phyloP scores from a whole-genome alignment of 2,329 filamentous ascomycete species.

The Drechslerella dactyloides region DNA sequence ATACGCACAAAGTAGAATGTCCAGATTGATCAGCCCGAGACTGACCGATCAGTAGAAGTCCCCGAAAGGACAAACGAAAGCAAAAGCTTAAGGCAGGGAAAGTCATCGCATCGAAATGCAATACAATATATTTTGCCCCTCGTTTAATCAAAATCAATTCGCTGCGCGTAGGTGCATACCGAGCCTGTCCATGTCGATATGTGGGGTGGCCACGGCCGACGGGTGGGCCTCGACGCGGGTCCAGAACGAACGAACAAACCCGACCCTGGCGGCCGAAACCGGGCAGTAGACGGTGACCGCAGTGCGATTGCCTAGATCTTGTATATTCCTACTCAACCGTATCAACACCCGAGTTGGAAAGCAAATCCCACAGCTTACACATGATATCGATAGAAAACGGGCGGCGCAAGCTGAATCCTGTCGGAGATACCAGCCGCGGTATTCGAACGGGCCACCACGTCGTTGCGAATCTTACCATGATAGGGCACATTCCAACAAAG shows the following conservation, averaged over 20 bases:
- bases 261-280: no score
- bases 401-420: no score
- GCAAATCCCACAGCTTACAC: no score
- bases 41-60: neutral
- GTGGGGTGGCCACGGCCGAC: constrained; percentile 10
- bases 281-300: no score
- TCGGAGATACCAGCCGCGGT: no score
- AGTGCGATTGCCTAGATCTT: no score
- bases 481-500: neutral
- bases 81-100: constrained; percentile 1
- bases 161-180: constrained; percentile 12
- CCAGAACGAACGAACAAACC: no score
- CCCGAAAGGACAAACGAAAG: constrained; percentile 19
- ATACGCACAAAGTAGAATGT: neutral
- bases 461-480: neutral
- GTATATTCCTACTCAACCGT: no score
- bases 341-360: no score
- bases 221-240: neutral
- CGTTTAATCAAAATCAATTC: constrained; percentile 39
- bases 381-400: no score
- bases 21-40: neutral
- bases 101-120: no score
- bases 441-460: no score
- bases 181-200: constrained; percentile 2
- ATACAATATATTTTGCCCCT: constrained; percentile 27